Evolutionary conservation across 2,329 filamentous ascomycete species (phyloP).

Genomic region (Penicillium occitanis): DNA sequence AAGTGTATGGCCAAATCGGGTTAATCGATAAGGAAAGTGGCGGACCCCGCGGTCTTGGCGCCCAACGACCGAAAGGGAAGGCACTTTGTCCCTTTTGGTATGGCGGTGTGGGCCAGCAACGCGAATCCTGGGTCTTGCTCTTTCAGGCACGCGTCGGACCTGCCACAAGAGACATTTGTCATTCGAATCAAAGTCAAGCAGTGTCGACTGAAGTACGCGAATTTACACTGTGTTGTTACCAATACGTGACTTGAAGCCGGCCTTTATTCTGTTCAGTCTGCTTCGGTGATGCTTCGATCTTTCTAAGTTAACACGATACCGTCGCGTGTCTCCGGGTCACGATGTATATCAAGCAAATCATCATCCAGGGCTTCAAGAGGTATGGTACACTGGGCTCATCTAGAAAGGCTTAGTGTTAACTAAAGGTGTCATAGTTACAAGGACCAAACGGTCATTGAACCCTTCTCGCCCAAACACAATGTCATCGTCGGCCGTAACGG

Average conservation of each 20-base stretch:
- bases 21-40: constrained; percentile 18
- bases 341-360: constrained; percentile 99
- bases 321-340: constrained; percentile 32
- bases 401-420: not conserved
- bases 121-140: not conserved
- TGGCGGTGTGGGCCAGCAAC: constrained; percentile 16
- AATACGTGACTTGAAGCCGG: not conserved
- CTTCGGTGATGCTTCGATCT: constrained; percentile 7
- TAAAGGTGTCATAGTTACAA: constrained; percentile 74
- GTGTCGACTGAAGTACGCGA: not conserved
- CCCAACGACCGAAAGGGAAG: constrained; percentile 4
- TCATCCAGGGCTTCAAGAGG: constrained; percentile 99
- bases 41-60: constrained; percentile 20
- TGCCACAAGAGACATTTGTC: not conserved
- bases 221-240: not conserved
- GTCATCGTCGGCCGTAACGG: constrained; percentile 99
- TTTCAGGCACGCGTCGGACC: not conserved
- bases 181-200: not conserved
- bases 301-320: not conserved
- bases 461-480: constrained; percentile 95
- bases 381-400: constrained; percentile 42
- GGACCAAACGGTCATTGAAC: constrained; percentile 97
- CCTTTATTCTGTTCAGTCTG: not conserved
- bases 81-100: constrained; percentile 15
- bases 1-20: constrained; percentile 7